Evolutionary conservation across 2,329 filamentous ascomycete species (phyloP), one percentile per base, ranked within the genome.

Genomic region (Dactylella cylindrospora): DNA sequence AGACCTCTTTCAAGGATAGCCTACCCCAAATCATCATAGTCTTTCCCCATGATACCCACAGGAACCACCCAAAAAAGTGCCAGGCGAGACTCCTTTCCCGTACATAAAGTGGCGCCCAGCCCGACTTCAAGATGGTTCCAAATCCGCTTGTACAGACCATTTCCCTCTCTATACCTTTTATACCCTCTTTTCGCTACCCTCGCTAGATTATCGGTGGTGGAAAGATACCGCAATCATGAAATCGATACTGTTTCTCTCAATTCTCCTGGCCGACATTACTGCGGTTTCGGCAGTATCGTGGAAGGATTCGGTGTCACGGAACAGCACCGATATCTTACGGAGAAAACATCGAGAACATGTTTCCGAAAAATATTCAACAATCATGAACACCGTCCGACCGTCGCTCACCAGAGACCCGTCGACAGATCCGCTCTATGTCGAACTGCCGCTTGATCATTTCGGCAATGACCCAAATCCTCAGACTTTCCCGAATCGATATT

Each of bases 381-480:
- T 62, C 25, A 38, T 47, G 22, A 62, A 62, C 26, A 23, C 22
- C 13, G 22, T 46, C 12, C 47, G 44, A 15, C 41, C 49, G 5
- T 39, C 49, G 19, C 36, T 61, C 8, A 12, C 8, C 1, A 62
- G 29, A 5, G 31, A 54, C 20, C 49, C 57, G 19, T 33, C 43
- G 6, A 15, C 40, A 4, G 45, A 46, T 12, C 52, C 40, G n/a
- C 43, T 55, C 7, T 67, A 57, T 40, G 25, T 66, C 5, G 44
- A 59, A n/a, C 5, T 69, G 12, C 67, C 68, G 10, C 39, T 68
- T 17, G 66, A 69, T 35, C 68, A 69, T 38, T 57, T 68, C n/a
- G 40, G 53, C 38, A 33, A 62, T 17, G 13, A 13, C 10, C 36
- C 36, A 7, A 64, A 29, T 7, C 46, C 46, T 1, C 57, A 53